These are phyloP conservation scores for Talinum fruticosum DNA, from an alignment of 148 eudicot species.

Conservation along the genomic window DNA sequence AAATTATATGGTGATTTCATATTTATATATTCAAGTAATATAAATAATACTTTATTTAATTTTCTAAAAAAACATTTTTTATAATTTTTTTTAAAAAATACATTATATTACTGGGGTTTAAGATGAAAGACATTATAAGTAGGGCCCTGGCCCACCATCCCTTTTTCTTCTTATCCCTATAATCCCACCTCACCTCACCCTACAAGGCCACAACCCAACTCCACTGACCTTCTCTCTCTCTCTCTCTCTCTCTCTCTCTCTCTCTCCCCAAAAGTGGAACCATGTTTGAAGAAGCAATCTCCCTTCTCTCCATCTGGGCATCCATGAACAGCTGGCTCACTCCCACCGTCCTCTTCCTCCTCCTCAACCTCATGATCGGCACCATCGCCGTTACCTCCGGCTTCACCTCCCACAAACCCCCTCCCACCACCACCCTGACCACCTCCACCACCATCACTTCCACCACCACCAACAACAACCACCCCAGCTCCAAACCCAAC, in stretches of 20 bases:
- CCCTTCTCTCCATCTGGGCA: conserved; percentile 60
- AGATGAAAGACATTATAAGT: too few relatives aligned
- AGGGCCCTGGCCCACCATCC: background rate
- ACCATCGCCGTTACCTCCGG: conserved; percentile 68
- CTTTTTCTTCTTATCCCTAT: background rate
- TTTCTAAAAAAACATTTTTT: too few relatives aligned
- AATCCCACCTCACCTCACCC: background rate
- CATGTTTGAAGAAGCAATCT: conserved; percentile 66
- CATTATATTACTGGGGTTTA: too few relatives aligned
- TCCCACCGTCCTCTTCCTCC: conserved; percentile 68
- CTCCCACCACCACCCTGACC: background rate
- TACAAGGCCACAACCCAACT: background rate
- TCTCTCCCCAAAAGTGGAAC: background rate
- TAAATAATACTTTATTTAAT: too few relatives aligned
- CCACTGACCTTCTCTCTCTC: background rate
- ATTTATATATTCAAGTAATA: too few relatives aligned
- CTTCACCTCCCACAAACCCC: conserved; percentile 30
- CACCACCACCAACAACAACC: conserved; percentile 14
- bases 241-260: background rate
- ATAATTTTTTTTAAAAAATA: too few relatives aligned
- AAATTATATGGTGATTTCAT: too few relatives aligned
- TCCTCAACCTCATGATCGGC: conserved; percentile 77
- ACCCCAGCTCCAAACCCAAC: conserved; percentile 12
- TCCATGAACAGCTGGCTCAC: conserved; percentile 82
- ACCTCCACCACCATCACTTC: background rate